A percentile compares a stretch with the other conserved stretches of the same genome.
Conservation (phyloP, 768 basidiomycete species). For the Collybiopsis luxurians region DNA sequence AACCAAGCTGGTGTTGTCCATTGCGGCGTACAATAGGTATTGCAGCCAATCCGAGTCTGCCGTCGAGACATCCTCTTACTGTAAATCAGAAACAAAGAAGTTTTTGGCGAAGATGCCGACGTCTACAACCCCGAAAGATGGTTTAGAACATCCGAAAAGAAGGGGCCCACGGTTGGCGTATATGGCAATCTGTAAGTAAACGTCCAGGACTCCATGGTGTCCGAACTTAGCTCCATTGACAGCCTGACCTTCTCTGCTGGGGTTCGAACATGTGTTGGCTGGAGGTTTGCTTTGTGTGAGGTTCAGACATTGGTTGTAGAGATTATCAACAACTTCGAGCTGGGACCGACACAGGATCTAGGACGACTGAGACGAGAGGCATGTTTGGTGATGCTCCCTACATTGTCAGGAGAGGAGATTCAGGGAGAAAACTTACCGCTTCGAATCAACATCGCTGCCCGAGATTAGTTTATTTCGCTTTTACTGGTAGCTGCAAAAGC, state of each 20-base stretch:
- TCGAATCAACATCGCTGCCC: slow-evolving; percentile 32
- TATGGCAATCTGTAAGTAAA: slow-evolving; percentile 44
- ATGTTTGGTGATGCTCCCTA: slow-evolving; percentile 47
- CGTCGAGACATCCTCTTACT: background rate
- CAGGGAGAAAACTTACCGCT: slow-evolving; percentile 46
- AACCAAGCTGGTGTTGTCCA: slow-evolving; percentile 48
- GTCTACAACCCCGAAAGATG: slow-evolving; percentile 56
- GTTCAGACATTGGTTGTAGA: slow-evolving; percentile 57
- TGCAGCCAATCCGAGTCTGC: background rate
- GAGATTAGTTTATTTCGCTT: no score
- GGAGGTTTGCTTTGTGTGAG: slow-evolving; percentile 54
- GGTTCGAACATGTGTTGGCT: slow-evolving; percentile 46
- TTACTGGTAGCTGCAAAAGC: no score
- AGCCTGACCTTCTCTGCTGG: slow-evolving; percentile 50
- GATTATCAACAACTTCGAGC: slow-evolving; percentile 57
- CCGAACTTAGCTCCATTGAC: background rate
- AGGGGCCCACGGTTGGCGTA: slow-evolving; percentile 39
- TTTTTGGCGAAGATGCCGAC: slow-evolving; percentile 59
- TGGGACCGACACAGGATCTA: slow-evolving; percentile 40
- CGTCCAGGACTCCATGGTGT: background rate
- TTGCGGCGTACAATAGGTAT: slow-evolving; percentile 55
- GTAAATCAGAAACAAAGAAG: slow-evolving; percentile 41
- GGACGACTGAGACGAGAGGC: slow-evolving; percentile 40
- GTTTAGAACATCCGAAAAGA: slow-evolving; percentile 37
- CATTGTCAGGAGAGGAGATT: slow-evolving; percentile 40